These are phyloP conservation scores for Trichosporon ovoides DNA, from an alignment of 1,284 basidiomycete genomes.

Conservation along the genomic window DNA sequence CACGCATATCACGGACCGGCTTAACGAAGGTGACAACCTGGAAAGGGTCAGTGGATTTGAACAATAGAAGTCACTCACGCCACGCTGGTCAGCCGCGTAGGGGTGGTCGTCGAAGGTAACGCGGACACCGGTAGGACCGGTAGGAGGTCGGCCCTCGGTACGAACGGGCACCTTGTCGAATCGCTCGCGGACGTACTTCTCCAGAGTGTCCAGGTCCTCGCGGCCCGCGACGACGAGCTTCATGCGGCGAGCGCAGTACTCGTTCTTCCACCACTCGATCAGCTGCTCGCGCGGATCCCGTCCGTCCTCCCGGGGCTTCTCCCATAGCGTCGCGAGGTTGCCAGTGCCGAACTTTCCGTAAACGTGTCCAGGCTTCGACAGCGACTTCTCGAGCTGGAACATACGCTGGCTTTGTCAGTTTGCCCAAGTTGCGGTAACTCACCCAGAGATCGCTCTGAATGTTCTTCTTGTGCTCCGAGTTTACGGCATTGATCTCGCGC, in stretches of 20 bases:
- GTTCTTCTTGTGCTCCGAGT: slow-evolving; percentile 99
- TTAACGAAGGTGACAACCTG: slow-evolving; percentile 80
- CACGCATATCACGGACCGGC: slow-evolving; percentile 85
- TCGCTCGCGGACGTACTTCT: slow-evolving; percentile 42
- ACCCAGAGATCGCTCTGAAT: slow-evolving; percentile 86
- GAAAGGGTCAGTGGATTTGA: neutral
- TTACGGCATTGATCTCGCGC: slow-evolving; percentile 92
- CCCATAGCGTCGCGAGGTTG: slow-evolving; percentile 75
- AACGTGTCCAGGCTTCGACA: slow-evolving; percentile 71
- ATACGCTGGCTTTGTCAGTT: slow-evolving; percentile 66
- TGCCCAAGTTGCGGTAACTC: slow-evolving; percentile 9
- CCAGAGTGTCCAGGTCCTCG: slow-evolving; percentile 55
- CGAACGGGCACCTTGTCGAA: slow-evolving; percentile 43
- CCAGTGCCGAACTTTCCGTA: slow-evolving; percentile 94
- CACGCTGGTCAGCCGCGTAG: slow-evolving; percentile 65
- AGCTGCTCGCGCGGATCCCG: slow-evolving; percentile 84
- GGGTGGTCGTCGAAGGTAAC: slow-evolving; percentile 68
- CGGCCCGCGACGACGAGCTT: slow-evolving; percentile 83
- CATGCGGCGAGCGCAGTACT: slow-evolving; percentile 95
- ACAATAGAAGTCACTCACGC: slow-evolving; percentile 55
- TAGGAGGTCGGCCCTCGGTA: slow-evolving; percentile 32
- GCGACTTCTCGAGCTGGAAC: slow-evolving; percentile 89
- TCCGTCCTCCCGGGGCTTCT: slow-evolving; percentile 56
- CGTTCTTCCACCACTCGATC: slow-evolving; percentile 88
- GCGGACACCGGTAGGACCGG: slow-evolving; percentile 41